These are phyloP conservation scores for Heliamphora exappendiculata DNA, from an alignment of 148 eudicot species.

Conservation along the genomic window DNA sequence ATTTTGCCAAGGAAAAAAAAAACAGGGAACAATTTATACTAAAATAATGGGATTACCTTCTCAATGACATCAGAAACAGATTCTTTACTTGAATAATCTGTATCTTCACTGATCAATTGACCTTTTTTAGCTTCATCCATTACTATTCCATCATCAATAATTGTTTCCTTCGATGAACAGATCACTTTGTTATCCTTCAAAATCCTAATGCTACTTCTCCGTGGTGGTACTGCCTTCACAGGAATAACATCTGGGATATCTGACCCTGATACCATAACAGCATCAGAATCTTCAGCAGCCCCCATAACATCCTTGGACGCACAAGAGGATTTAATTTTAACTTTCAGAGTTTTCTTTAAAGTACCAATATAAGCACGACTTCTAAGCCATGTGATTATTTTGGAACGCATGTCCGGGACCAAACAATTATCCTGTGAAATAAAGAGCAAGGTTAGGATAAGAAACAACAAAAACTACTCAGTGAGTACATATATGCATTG, in stretches of 20 bases:
- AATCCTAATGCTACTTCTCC: constrained; percentile 44
- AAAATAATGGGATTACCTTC: constrained; percentile 38
- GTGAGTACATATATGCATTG: neutral
- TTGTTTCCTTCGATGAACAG: constrained; percentile 26
- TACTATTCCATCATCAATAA: constrained; percentile 25
- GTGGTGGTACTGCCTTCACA: constrained; percentile 70
- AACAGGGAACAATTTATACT: neutral
- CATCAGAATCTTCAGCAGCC: constrained; percentile 36
- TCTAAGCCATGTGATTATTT: constrained; percentile 61
- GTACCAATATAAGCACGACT: constrained; percentile 48
- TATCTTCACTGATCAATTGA: constrained; percentile 24
- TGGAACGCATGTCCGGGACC: constrained; percentile 46
- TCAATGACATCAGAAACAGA: constrained; percentile 27
- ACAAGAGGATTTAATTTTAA: constrained; percentile 34
- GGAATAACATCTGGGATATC: constrained; percentile 49
- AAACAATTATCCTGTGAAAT: constrained; percentile 49
- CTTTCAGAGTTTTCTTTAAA: constrained; percentile 38
- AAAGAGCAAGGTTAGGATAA: neutral
- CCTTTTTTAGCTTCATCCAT: constrained; percentile 18
- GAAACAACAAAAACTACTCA: neutral
- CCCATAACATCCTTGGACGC: constrained; percentile 36
- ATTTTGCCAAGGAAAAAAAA: neutral
- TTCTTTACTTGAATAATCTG: constrained; percentile 25
- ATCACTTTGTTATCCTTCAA: constrained; percentile 43
- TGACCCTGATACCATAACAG: constrained; percentile 29